phyloP scores from a whole-genome alignment of 1,284 basidiomycete genomes.

The Pterula multifida region DNA sequence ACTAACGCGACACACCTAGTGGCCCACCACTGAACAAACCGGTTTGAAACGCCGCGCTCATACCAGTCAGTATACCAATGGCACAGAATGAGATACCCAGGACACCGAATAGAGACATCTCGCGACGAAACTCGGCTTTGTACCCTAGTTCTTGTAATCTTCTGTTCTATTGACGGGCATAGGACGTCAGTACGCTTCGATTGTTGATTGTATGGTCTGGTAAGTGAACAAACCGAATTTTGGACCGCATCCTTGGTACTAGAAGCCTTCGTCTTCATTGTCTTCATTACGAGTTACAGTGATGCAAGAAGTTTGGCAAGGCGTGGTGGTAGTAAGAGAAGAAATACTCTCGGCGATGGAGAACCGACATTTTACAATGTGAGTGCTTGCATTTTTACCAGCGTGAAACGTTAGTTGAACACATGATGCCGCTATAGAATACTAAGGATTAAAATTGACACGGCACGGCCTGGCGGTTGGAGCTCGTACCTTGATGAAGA shows the following conservation, averaged over 20 bases:
- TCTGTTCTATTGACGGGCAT: conserved; percentile 18
- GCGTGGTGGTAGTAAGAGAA: too few species aligned
- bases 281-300: too few species aligned
- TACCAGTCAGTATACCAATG: conserved; percentile 48
- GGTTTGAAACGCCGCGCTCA: conserved; percentile 47
- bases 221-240: not conserved
- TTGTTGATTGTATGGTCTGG: not conserved
- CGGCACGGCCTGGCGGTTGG: too few species aligned
- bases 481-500: too few species aligned
- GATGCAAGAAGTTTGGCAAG: too few species aligned
- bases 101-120: conserved; percentile 49
- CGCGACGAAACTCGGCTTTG: conserved; percentile 38
- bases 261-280: too few species aligned
- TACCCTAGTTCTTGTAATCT: conserved; percentile 43
- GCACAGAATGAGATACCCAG: conserved; percentile 52
- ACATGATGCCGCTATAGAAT: too few species aligned
- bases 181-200: not conserved
- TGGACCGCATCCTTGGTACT: not conserved
- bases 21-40: conserved; percentile 49
- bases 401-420: too few species aligned
- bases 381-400: too few species aligned
- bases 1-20: conserved; percentile 21
- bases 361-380: too few species aligned
- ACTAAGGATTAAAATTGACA: too few species aligned
- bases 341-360: too few species aligned